phyloP scores from a whole-genome alignment of 2,329 filamentous ascomycete species.

The Cladosporium colombiae region DNA sequence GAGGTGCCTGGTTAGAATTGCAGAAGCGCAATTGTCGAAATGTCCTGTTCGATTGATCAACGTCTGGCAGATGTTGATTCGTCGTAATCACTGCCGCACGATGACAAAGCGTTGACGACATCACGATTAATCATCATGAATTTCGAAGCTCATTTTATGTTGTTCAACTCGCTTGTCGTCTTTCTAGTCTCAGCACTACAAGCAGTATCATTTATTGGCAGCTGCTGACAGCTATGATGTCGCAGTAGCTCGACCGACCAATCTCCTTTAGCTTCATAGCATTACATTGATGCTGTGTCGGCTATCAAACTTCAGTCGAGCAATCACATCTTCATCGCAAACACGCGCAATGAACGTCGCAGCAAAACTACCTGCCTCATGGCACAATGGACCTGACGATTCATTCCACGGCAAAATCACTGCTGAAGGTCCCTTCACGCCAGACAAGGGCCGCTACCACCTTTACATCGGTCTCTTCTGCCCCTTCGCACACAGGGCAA shows the following conservation, averaged over 20 bases:
- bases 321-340: neutral
- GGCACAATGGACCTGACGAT: constrained; percentile 42
- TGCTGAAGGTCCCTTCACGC: constrained; percentile 49
- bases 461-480: constrained; percentile 64
- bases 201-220: neutral
- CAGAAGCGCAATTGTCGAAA: neutral
- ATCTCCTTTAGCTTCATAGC: neutral
- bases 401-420: constrained; percentile 56
- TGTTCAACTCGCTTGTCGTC: neutral
- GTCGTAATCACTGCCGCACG: neutral
- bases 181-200: neutral
- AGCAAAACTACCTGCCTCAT: constrained; percentile 26
- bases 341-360: constrained; percentile 15
- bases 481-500: constrained; percentile 63
- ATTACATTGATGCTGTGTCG: constrained; percentile 5
- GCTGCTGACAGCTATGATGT: neutral
- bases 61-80: neutral
- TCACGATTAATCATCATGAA: neutral
- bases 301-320: neutral
- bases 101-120: neutral
- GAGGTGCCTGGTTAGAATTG: neutral
- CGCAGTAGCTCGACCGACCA: neutral
- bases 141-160: neutral
- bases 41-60: neutral
- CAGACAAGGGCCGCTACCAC: constrained; percentile 56